Percentiles rank a stretch among this genome's conserved stretches.
phyloP scores from a whole-genome alignment of 2,329 filamentous ascomycete genomes.

The Davidsoniella virescens region DNA sequence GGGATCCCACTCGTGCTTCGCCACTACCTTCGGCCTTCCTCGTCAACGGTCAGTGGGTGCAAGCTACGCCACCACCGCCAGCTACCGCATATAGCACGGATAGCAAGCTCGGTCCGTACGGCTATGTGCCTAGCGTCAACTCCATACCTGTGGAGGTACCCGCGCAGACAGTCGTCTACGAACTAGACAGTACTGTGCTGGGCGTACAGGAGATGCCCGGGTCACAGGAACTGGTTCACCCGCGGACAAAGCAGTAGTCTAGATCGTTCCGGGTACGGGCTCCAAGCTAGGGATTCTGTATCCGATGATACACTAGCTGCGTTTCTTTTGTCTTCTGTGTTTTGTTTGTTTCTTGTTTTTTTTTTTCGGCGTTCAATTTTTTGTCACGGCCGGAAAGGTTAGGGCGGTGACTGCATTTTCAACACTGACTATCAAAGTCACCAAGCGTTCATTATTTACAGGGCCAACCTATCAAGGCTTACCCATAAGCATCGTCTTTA shows the following conservation, averaged over 20 bases:
- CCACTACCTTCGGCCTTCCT: constrained; percentile 5
- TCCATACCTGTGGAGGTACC: constrained; percentile 3
- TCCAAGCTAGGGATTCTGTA: not conserved
- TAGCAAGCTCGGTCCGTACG: not conserved
- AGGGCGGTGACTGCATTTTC: no score
- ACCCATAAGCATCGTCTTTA: no score
- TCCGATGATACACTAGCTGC: not conserved
- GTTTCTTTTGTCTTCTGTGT: not conserved
- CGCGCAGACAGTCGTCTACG: constrained; percentile 9
- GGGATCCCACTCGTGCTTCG: constrained; percentile 7
- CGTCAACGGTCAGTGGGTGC: constrained; percentile 9
- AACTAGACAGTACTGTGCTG: constrained; percentile 7
- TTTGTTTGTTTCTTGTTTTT: not conserved
- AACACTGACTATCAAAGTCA: no score
- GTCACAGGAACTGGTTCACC: constrained; percentile 9
- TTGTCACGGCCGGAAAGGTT: no score
- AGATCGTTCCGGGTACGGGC: no score
- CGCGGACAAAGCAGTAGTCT: constrained; percentile 4
- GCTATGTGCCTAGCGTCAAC: constrained; percentile 3
- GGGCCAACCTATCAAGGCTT: no score
- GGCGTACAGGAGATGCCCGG: constrained; percentile 9
- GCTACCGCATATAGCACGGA: not conserved
- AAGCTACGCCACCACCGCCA: not conserved
- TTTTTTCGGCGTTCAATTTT: not conserved
- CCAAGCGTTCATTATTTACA: no score